Conservation (phyloP, 805 yeast species). For the Wickerhamiella cacticola region DNA sequence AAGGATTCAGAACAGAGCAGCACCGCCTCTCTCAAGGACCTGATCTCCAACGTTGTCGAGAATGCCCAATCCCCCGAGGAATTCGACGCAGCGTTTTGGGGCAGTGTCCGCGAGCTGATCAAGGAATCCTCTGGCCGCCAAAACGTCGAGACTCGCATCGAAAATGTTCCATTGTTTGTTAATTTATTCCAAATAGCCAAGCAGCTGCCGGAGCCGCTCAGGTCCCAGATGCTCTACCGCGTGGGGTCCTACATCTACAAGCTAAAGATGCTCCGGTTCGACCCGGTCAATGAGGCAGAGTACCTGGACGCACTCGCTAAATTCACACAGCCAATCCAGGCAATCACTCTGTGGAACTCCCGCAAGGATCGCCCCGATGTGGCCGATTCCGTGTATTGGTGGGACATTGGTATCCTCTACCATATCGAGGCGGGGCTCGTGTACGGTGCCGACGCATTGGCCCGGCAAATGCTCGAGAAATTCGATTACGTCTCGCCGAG, state of each 20-base stretch:
- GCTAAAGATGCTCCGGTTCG: conserved; percentile 20
- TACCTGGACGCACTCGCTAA: conserved; percentile 21
- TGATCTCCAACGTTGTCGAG: conserved; percentile 11
- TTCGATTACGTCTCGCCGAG: conserved; percentile 13
- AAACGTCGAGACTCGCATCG: not conserved
- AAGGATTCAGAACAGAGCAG: conserved; percentile 61
- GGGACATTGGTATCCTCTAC: conserved; percentile 21
- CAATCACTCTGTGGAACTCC: conserved; percentile 19
- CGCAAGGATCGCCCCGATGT: conserved; percentile 17
- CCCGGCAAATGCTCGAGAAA: not conserved
- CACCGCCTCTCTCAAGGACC: not conserved
- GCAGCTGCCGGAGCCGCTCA: conserved; percentile 2
- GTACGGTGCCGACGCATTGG: conserved; percentile 15
- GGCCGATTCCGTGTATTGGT: conserved; percentile 17
- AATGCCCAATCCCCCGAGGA: conserved; percentile 13
- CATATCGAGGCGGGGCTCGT: conserved; percentile 20
- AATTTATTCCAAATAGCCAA: conserved; percentile 21
- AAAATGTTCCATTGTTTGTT: conserved; percentile 15
- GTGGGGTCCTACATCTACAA: conserved; percentile 19
- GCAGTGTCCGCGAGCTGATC: conserved; percentile 2
- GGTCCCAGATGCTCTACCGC: conserved; percentile 11
- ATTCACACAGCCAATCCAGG: conserved; percentile 15
- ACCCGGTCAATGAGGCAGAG: conserved; percentile 24
- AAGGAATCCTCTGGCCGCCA: conserved; percentile 13
- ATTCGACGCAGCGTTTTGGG: conserved; percentile 18